Base-by-base conservation (phyloP, 208 protist genomes). In the Trypanosoma boissoni region DNA sequence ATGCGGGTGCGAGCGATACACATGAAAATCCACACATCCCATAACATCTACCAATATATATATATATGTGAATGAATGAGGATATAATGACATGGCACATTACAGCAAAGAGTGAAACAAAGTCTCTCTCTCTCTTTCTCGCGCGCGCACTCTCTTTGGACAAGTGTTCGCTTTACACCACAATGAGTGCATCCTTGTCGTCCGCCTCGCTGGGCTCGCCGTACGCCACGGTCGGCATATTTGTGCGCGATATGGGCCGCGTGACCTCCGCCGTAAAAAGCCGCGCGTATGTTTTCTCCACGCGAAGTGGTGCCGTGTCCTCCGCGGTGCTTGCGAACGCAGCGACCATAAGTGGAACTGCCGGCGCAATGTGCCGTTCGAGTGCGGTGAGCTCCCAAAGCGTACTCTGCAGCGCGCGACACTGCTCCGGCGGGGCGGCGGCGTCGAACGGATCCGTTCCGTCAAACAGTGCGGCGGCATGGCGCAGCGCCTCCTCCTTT, bases 361-460 rank as follows among this genome's bases (percentile, higher is more conserved):
- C 71, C 2, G 87, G 91, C 43, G 91, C 51, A 59, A 88, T 94
- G 79, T 96, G 91, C 23, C 76, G 63, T 70, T 93, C 83, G 31
- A 96, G 73, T 39, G 80, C 83, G 9, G 81, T 87, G 20, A 96
- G 54, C 78, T 96, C 91, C 91, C 91, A 96, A 49, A 94, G 59
- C 6, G 88, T 91, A 9, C 84, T 92, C 54, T 86, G 64, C 37
- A 94, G 53, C 1, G 91, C 91, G 51, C 84, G 68, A 27, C 81
- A 80, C 20, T 57, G 45, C 42, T 64, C 56, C 32, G 87, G 56
- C 37, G 24, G 54, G 14, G 67, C 71, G 39, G 85, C 69, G 14
- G 28, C 24, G 9, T 60, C 14, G 51, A 86, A 96, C 3, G 91
- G 87, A 51, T 96, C 91, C 26, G 74, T 68, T 18, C 85, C 86